Base-by-base conservation (phyloP, 129 eudicot species). In the Tanacetum coccineum region DNA sequence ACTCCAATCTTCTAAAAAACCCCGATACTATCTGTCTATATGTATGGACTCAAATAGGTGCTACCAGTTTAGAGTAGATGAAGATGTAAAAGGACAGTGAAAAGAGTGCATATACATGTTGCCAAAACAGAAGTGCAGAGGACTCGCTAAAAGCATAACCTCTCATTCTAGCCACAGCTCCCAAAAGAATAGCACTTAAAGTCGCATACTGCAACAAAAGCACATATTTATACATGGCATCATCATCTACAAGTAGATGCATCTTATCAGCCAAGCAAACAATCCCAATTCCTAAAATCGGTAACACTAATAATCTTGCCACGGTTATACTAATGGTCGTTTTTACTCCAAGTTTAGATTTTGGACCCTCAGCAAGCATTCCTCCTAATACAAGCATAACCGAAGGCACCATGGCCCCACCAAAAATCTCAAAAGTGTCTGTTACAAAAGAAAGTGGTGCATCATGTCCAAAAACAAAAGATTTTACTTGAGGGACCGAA, bases 161-260 rank as follows among this genome's bases (percentile, higher is more conserved):
- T 64, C 84, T 79, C 76, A 83, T 76, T 70, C 84, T 76, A 5
- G 87, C 80, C 14, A 83, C 81, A n/a, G 82, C 87, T 49, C 87
- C 87, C 72, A 83, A 67, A 45, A 83, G 74, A 68, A 79, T 82
- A 12, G 84, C 84, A 72, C 87, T 79, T 13, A 84, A 81, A 14
- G 77, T 82, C 4, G 81, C 70, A 49, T 82, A 79, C 59, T 79
- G 84, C 79, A 82, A 64, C 66, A 79, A 68, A 46, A 82, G 79
- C 70, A 82, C 84, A 39, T 79, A 82, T 57, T 64, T 52, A 10
- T 59, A 82, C 81, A 82, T 75, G 13, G 65, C 14, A 68, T 82
- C 87, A 56, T 67, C 83, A 1, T 51, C 64, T 17, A 82, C 73
- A 48, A 64, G 71, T 28, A 82, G 36, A 73, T 72, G 64, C 83